Base-by-base conservation (phyloP, 2,329 filamentous ascomycete species). In the Diaporthe sp. region DNA sequence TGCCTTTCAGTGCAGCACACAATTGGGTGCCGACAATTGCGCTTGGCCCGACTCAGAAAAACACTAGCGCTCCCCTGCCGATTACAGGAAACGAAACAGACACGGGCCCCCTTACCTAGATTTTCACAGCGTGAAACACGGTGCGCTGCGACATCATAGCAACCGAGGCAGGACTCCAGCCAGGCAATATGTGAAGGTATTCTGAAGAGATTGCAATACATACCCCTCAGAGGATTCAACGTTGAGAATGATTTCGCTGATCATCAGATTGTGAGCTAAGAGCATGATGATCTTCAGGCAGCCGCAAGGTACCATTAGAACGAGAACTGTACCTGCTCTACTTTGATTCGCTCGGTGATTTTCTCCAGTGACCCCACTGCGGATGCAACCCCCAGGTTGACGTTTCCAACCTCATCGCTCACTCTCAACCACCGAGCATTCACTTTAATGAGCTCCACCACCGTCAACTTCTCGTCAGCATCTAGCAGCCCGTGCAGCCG, bases 21-120 rank as follows among this genome's bases (percentile, higher is more conserved):
- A 61, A 61, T 25, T 63, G 37, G 37, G 37, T 44, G 39, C 58
- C 58, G 58, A 44, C 20, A 8, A 44, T 31, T 53, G 63, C 22
- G 22, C 63, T 25, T 68, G 63, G 22, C 47, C 63, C 63, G 63
- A 68, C 28, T 68, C 63, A 53, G 44, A 2, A 37, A 25, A 22
- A 51, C 44, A 51, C 63, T 68, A 39, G 7, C 2, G 7, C 28
- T 37, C 63, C 47, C 65, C 65, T 53, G 65, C 65, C 31, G 34
- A 53, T 22, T 68, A 39, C 65, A 68, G 65, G 65, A 68, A 68
- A 68, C 65, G 65, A 68, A 68, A 68, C 65, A 68, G 49, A 68
- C 65, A 68, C 65, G 65, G 65, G 47, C 65, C 65, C 47, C 65
- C 65, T 53, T 53, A 7, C 63, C 63, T 68, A 20, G 12, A 25